phyloP scores from a whole-genome alignment of 2,329 filamentous ascomycete species.

The Coniochaeta pulveracea region DNA sequence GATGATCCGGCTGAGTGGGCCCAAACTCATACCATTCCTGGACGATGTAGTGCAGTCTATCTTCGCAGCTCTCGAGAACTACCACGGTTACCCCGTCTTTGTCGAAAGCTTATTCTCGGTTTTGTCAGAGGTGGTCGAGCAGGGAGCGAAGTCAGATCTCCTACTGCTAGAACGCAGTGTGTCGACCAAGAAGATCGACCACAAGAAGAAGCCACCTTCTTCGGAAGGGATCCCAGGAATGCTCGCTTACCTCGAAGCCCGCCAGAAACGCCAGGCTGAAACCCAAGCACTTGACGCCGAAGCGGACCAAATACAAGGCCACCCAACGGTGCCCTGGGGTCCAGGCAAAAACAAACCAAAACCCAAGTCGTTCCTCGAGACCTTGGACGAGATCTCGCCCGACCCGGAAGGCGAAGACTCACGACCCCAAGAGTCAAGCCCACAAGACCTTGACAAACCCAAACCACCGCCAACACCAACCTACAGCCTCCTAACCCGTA shows the following conservation, averaged over 20 bases:
- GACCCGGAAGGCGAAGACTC: slow-evolving; percentile 19
- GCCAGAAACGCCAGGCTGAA: slow-evolving; percentile 20
- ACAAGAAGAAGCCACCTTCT: slow-evolving; percentile 25
- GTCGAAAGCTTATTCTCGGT: slow-evolving; percentile 80
- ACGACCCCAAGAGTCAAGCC: slow-evolving; percentile 21
- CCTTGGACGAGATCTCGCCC: slow-evolving; percentile 14
- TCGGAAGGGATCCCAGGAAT: slow-evolving; percentile 31
- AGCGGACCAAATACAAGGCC: slow-evolving; percentile 19
- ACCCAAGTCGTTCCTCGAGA: slow-evolving; percentile 19
- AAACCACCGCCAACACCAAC: slow-evolving; percentile 62
- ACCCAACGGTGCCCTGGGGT: slow-evolving; percentile 24
- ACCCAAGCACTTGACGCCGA: slow-evolving; percentile 17
- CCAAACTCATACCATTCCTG: slow-evolving; percentile 71
- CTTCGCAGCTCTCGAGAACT: slow-evolving; percentile 87
- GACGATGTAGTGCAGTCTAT: slow-evolving; percentile 88
- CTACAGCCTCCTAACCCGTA: slow-evolving; percentile 70
- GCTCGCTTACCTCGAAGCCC: slow-evolving; percentile 51
- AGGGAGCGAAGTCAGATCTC: slow-evolving; percentile 54
- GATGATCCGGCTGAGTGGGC: slow-evolving; percentile 85
- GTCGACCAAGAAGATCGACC: slow-evolving; percentile 22
- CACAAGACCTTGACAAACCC: slow-evolving; percentile 21
- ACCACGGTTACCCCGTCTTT: slow-evolving; percentile 81
- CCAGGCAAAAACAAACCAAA: slow-evolving; percentile 13
- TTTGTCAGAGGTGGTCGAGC: slow-evolving; percentile 70
- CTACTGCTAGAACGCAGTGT: slow-evolving; percentile 31